phyloP scores from a whole-genome alignment of 192 early-diverging fungal genomes.

The Rhizophagus clarus region DNA sequence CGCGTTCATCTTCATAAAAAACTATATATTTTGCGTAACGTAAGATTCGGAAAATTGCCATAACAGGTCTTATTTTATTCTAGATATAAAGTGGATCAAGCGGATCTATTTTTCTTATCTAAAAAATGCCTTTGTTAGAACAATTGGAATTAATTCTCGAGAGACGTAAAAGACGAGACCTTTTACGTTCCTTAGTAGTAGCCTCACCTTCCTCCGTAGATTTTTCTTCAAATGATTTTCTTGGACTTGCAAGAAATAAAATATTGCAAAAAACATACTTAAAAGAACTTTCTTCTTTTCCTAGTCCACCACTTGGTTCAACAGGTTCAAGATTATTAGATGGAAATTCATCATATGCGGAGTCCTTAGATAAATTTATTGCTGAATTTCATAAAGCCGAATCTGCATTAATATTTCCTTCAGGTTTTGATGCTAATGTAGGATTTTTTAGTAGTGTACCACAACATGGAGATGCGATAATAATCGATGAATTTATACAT shows the following conservation, averaged over 20 bases:
- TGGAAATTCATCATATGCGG: constrained; percentile 67
- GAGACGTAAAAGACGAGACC: constrained; percentile 37
- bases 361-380: constrained; percentile 64
- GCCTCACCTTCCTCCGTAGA: constrained; percentile 53
- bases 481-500: constrained; percentile 78
- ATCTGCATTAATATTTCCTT: constrained; percentile 75
- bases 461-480: constrained; percentile 62
- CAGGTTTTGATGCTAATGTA: constrained; percentile 86
- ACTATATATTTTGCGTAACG: too few species aligned
- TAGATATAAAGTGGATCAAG: too few species aligned
- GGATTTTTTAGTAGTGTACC: constrained; percentile 68
- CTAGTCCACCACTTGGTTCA: constrained; percentile 59
- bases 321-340: constrained; percentile 77
- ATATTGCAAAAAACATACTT: constrained; percentile 50
- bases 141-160: constrained; percentile 42
- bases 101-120: too few species aligned
- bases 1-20: too few species aligned
- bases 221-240: constrained; percentile 85
- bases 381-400: constrained; percentile 62
- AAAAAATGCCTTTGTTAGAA: constrained; percentile 15
- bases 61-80: too few species aligned
- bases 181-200: constrained; percentile 47
- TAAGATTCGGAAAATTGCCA: too few species aligned
- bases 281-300: constrained; percentile 45
- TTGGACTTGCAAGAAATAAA: constrained; percentile 62